Evolutionary conservation across 768 basidiomycete species (phyloP), one percentile per base, ranked within the genome.

Genomic region (Pulveroboletus frians): DNA sequence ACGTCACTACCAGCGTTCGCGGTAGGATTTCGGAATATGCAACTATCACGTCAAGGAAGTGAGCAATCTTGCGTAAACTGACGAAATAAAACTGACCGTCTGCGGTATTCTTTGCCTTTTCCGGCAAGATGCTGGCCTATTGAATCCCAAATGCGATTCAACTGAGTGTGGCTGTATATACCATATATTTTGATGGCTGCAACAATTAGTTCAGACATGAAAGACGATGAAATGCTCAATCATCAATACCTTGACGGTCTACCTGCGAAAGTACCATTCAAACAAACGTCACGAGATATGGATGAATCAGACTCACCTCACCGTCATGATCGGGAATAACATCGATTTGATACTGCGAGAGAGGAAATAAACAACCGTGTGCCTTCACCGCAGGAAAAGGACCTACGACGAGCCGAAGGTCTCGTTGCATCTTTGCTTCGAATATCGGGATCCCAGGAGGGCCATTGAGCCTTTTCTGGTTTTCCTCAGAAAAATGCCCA

Each of bases 401-500:
- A 63, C 75, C 5, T 56, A 80, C 80, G 2, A 83, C 70, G 20
- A 83, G 62, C 10, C 78, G 67, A 20, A 72, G 59, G 52, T 81
- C 78, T 0, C 69, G 56, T 9, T 76, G 77, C 74, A 85, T 80
- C 60, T 84, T 85, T 0, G 85, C 85, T 58, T 85, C 83, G 45
- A 74, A 86, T 9, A 87, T 74, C 0, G 84, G 81, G 3, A 86
- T 63, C 1, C 75, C 75, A 13, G 64, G 62, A 11, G 69, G 43
- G 0, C 74, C 73, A 18, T 71, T 79, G 11, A 86, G 66, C 7
- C 75, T 66, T 62, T 84, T 83, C 54, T 86, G 82, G 52, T 86
- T 87, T 49, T 83, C 79, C 10, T 73, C 71, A 1, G 85, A 85
- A 56, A 88, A 86, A 48, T 80, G 76, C 0, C 85, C 85, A 3